Percentiles rank a stretch among this genome's conserved stretches.
Evolutionary conservation across 352 stramenopile species (phyloP).

Genomic region (Pythium dissotocum): DNA sequence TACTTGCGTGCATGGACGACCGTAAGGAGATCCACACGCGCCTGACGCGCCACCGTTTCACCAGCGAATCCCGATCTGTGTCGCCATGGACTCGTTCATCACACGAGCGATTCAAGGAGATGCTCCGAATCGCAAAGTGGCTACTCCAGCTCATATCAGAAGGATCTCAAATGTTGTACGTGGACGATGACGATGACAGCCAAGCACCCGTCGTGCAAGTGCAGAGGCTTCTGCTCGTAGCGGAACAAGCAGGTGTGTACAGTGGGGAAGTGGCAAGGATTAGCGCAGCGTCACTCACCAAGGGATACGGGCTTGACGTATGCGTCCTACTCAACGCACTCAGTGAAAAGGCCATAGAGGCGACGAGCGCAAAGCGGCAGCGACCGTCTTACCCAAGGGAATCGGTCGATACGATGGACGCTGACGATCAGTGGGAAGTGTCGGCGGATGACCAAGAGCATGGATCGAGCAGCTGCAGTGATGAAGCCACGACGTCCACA

Average conservation of each 20-base stretch:
- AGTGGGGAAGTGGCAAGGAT: conserved; percentile 31
- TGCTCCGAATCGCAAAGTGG: conserved; percentile 44
- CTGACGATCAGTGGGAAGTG: conserved; percentile 45
- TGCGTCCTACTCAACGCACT: conserved; percentile 54
- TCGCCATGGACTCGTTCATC: conserved; percentile 21
- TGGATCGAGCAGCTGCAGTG: conserved; percentile 4
- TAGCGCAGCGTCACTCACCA: conserved; percentile 43
- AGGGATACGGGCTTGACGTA: conserved; percentile 47
- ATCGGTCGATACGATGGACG: conserved; percentile 41
- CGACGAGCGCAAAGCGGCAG: conserved; percentile 18
- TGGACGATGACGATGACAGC: conserved; percentile 17
- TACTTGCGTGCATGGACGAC: conserved; percentile 47
- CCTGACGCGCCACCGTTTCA: conserved; percentile 56
- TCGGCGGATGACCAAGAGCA: conserved; percentile 34
- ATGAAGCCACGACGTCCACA: conserved; percentile 23
- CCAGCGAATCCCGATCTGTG: conserved; percentile 28
- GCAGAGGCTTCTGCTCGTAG: conserved; percentile 57
- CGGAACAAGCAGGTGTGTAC: conserved; percentile 44
- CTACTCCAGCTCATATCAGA: conserved; percentile 34
- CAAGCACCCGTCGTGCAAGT: conserved; percentile 30
- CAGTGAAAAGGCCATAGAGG: conserved; percentile 39
- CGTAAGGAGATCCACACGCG: conserved; percentile 32
- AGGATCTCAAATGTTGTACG: neutral
- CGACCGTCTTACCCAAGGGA: conserved; percentile 43
- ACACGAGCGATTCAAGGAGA: conserved; percentile 48